A percentile compares a stretch with the other conserved stretches of the same genome.
Evolutionary conservation across 2,329 filamentous ascomycete genomes (phyloP).

Genomic region (Claviceps africana): DNA sequence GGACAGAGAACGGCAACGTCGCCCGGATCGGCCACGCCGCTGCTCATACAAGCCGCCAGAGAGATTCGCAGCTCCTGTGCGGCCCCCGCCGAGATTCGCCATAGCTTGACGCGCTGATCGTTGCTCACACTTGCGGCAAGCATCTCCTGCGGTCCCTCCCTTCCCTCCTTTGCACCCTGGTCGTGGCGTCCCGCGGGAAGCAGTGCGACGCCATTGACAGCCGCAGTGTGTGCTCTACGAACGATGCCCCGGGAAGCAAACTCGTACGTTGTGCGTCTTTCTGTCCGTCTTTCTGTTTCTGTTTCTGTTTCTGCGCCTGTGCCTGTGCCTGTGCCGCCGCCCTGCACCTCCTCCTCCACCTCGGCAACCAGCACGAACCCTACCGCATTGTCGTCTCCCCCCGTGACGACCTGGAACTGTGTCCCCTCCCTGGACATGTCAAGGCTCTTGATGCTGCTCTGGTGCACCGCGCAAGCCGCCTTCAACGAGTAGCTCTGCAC

Average conservation of each 20-base stretch:
- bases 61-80: constrained; percentile 15
- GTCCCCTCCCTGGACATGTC: constrained; percentile 24
- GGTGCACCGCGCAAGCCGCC: constrained; percentile 45
- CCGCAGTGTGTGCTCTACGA: constrained; percentile 52
- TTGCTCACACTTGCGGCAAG: constrained; percentile 37
- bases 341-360: constrained; percentile 5
- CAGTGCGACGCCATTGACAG: constrained; percentile 45
- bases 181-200: constrained; percentile 10
- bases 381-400: constrained; percentile 79
- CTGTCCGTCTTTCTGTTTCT: neutral
- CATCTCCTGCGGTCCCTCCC: constrained; percentile 1
- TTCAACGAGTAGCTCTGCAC: constrained; percentile 14
- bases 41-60: constrained; percentile 37
- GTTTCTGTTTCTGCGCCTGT: neutral
- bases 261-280: constrained; percentile 7
- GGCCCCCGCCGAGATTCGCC: constrained; percentile 24
- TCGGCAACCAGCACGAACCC: constrained; percentile 32
- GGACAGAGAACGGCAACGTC: constrained; percentile 29
- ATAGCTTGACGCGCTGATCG: constrained; percentile 46
- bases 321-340: neutral
- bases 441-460: constrained; percentile 64
- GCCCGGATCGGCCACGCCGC: constrained; percentile 46
- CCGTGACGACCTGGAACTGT: constrained; percentile 48
- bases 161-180: neutral
- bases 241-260: constrained; percentile 15